These are phyloP conservation scores for Eryngium alpinum DNA, from an alignment of 140 eudicot species.

Conservation along the genomic window DNA sequence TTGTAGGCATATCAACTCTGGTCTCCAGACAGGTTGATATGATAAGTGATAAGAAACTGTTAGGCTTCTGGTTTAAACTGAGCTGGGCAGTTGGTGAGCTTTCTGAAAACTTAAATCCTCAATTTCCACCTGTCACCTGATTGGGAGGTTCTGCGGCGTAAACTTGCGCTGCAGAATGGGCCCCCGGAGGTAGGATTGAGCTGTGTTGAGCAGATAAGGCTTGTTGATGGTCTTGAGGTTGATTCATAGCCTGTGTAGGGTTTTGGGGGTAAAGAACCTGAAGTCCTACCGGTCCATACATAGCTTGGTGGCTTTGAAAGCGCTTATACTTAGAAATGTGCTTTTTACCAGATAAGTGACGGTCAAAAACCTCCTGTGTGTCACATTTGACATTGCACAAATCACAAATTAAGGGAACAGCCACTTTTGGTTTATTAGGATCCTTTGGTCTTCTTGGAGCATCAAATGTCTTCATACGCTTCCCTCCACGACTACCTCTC, in stretches of 20 bases:
- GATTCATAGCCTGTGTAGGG: slow-evolving; percentile 32
- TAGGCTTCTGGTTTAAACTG: too few species aligned
- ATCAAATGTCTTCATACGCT: slow-evolving; percentile 27
- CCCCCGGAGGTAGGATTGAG: slow-evolving; percentile 17
- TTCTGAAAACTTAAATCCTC: background rate
- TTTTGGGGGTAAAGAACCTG: slow-evolving; percentile 51
- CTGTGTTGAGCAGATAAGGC: slow-evolving; percentile 20
- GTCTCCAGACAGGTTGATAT: too few species aligned
- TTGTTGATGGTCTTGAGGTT: slow-evolving; percentile 30
- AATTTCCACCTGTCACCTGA: slow-evolving; percentile 32
- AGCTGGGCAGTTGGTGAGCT: too few species aligned
- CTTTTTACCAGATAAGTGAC: slow-evolving; percentile 50
- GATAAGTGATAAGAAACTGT: too few species aligned
- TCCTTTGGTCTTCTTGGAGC: slow-evolving; percentile 23
- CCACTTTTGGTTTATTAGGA: slow-evolving; percentile 34
- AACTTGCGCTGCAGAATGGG: slow-evolving; percentile 24
- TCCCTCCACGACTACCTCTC: slow-evolving; percentile 43
- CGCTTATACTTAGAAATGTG: slow-evolving; percentile 48
- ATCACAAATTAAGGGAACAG: slow-evolving; percentile 51
- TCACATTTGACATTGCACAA: slow-evolving; percentile 67
- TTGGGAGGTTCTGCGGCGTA: slow-evolving; percentile 23
- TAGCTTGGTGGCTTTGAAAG: slow-evolving; percentile 52
- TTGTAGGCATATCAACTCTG: too few species aligned
- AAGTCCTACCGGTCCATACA: slow-evolving; percentile 51
- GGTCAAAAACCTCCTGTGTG: slow-evolving; percentile 53